Evolutionary conservation across 2,329 filamentous ascomycete species (phyloP), one percentile per base, ranked within the genome.

Genomic region (Fusarium concolor): DNA sequence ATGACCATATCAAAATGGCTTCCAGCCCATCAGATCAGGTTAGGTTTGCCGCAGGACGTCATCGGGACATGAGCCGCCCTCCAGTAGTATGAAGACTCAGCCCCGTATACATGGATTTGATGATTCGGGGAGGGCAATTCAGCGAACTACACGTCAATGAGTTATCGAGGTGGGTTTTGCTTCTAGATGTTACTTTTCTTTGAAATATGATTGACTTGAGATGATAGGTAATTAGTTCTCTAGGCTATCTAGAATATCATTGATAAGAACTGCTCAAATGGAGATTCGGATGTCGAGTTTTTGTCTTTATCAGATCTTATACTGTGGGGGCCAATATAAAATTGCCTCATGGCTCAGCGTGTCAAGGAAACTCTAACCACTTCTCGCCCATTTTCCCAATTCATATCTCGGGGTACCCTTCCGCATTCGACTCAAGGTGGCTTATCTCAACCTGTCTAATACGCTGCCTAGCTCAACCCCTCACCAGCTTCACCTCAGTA

Each of bases 331-430:
- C 12, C 20, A 10, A 33, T 41, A 29, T 29, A 37, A 56, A 56
- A 53, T 54, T 57, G 49, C 29, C 54, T 57, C 52, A 31, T 15
- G 11, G 29, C 3, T 14, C 10, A 18, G 6, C 5, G 11, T n/a
- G 5, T n/a, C 20, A 17, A 29, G n/a, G 26, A 29, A 26, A 35
- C 45, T 35, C 20, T 15, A 33, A 43, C n/a, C n/a, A n/a, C n/a
- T 17, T 5, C n/a, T 22, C 31, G 24, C 24, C 24, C 10, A 24
- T 24, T 49, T 17, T 24, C 20, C 53, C 28, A 8, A 43, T 31
- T 22, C 18, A 55, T 37, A n/a, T 14, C 37, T 51, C 54, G 57
- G 54, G 57, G 43, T 61, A 26, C 26, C 57, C 38, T 61, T 61
- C 57, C 54, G 24, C 12, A 31, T 59, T 59, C 37, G 38, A 11